Evolutionary conservation across 1,284 basidiomycete genomes (phyloP).

Genomic region (Gymnopus androsaceus): DNA sequence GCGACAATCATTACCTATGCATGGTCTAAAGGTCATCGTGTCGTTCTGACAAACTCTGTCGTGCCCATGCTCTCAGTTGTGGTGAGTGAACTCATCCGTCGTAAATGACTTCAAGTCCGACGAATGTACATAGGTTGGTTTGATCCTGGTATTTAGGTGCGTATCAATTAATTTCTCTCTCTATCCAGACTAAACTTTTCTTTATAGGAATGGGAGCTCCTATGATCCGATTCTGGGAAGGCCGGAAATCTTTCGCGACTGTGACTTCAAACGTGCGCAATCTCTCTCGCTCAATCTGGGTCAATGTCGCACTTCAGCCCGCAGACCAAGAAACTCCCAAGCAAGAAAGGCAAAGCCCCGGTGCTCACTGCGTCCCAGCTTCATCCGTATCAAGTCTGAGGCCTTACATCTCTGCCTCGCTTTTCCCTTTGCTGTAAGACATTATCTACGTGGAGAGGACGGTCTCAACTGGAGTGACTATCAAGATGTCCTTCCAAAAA

Average conservation of each 20-base stretch:
- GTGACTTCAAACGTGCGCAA: constrained; percentile 56
- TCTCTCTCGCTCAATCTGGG: constrained; percentile 57
- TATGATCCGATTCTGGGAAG: constrained; percentile 85
- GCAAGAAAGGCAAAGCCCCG: constrained; percentile 52
- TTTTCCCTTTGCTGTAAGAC: constrained; percentile 74
- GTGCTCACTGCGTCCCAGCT: constrained; percentile 58
- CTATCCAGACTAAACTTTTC: constrained; percentile 8
- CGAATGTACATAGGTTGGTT: constrained; percentile 53
- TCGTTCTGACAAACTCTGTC: constrained; percentile 71
- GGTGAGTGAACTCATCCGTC: constrained; percentile 51
- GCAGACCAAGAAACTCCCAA: constrained; percentile 41
- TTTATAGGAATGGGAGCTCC: constrained; percentile 54
- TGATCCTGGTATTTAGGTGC: constrained; percentile 77
- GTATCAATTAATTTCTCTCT: constrained; percentile 5
- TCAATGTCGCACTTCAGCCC: constrained; percentile 72
- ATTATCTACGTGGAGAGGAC: constrained; percentile 77
- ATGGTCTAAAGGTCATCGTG: constrained; percentile 50
- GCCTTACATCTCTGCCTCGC: constrained; percentile 68
- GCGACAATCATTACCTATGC: constrained; percentile 63
- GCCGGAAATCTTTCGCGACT: constrained; percentile 77
- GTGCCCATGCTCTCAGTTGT: constrained; percentile 88
- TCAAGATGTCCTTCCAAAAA: constrained; percentile 61
- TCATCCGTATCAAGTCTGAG: constrained; percentile 69
- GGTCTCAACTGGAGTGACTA: constrained; percentile 71
- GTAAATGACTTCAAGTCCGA: constrained; percentile 8